A percentile compares a stretch with the other conserved stretches of the same genome.
Conservation (phyloP, 345 rosid genomes). For the Populus tremula region DNA sequence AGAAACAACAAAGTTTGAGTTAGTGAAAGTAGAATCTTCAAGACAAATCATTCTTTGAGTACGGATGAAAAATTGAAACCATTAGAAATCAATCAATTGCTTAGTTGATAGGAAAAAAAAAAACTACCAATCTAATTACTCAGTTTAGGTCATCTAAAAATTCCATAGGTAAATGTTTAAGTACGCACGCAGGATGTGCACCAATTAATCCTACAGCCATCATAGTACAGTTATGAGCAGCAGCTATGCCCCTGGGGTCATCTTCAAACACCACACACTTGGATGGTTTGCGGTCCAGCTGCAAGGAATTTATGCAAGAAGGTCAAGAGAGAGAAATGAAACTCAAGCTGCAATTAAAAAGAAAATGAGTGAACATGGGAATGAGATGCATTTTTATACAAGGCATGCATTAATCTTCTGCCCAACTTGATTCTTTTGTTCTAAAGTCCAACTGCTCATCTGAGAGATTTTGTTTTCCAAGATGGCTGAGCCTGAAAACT, state of each 20-base stretch:
- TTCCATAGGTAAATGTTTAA: background rate
- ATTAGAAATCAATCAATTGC: background rate
- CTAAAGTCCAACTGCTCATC: no score
- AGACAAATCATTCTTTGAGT: no score
- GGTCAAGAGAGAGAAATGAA: conserved; percentile 7
- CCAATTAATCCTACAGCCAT: conserved; percentile 94
- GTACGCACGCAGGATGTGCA: conserved; percentile 76
- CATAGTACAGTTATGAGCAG: conserved; percentile 97
- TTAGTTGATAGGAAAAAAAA: background rate
- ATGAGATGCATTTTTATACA: no score
- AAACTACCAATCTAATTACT: background rate
- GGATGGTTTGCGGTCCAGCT: conserved; percentile 94
- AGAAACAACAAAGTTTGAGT: no score
- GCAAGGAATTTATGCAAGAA: conserved; percentile 22
- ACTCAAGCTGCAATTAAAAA: background rate
- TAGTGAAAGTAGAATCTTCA: no score
- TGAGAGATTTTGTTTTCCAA: no score
- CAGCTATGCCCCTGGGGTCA: conserved; percentile 85
- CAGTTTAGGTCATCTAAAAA: background rate
- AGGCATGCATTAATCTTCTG: no score
- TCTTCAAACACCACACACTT: conserved; percentile 95
- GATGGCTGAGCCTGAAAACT: no score
- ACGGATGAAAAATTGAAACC: no score
- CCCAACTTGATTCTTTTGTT: no score
- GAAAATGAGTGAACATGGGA: background rate